Evolutionary conservation across 352 stramenopile species (phyloP).

Genomic region (Pythium utonaiense): DNA sequence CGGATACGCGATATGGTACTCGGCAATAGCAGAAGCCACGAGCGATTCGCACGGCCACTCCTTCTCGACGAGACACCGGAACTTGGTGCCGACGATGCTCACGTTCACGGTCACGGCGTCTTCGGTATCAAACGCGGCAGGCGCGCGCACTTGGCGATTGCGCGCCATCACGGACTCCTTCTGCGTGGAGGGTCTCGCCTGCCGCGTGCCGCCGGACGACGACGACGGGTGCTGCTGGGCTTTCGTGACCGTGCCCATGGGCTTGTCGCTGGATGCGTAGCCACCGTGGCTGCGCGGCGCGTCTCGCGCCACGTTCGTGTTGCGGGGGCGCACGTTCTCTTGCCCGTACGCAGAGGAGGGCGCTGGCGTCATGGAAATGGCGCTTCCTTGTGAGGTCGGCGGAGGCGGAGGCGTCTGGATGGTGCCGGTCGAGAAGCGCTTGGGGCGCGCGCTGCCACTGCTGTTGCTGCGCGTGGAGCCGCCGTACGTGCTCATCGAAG

Average conservation of each 20-base stretch:
- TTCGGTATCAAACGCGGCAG: conserved; percentile 3
- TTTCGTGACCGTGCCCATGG: background rate
- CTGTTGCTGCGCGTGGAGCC: conserved; percentile 17
- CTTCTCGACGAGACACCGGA: conserved; percentile 51
- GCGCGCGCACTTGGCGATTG: conserved; percentile 26
- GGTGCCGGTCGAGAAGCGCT: conserved; percentile 5
- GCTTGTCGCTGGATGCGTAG: background rate
- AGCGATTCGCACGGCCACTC: conserved; percentile 70
- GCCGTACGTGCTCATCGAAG: conserved; percentile 23
- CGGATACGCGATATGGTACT: conserved; percentile 57
- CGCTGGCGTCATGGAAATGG: background rate
- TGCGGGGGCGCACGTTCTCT: conserved; percentile 18
- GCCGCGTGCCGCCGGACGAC: background rate
- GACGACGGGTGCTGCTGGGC: background rate
- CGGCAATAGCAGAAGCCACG: conserved; percentile 52
- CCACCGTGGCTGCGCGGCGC: background rate
- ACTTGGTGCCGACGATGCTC: conserved; percentile 46
- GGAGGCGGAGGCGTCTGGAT: background rate
- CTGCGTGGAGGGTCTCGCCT: conserved; percentile 1
- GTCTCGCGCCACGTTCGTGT: background rate
- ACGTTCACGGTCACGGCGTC: conserved; percentile 43
- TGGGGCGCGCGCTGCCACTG: conserved; percentile 4
- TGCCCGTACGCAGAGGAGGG: background rate
- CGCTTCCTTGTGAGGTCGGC: background rate
- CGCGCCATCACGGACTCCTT: conserved; percentile 28